Percentiles rank a stretch among this genome's conserved stretches.
These are phyloP conservation scores for Sporothrix brunneoviolacea DNA, from an alignment of 2,329 filamentous ascomycete genomes.

Conservation along the genomic window DNA sequence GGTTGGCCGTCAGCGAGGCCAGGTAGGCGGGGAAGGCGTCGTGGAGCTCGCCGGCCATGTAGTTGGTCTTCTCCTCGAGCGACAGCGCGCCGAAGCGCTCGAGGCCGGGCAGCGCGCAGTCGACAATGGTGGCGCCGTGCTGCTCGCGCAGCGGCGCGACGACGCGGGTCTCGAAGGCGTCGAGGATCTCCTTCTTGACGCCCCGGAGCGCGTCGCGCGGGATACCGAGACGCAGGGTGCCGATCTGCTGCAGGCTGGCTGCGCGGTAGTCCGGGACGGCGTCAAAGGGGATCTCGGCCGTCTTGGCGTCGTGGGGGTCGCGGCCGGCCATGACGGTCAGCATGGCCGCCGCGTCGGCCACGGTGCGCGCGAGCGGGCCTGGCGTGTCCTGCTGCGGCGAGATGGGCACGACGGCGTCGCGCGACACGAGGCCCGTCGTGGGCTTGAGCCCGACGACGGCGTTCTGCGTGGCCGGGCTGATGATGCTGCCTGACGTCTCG, in stretches of 20 bases:
- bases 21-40: slow-evolving; percentile 52
- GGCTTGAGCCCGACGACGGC: slow-evolving; percentile 64
- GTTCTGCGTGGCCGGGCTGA: slow-evolving; percentile 46
- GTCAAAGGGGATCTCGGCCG: slow-evolving; percentile 49
- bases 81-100: slow-evolving; percentile 2
- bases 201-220: slow-evolving; percentile 49
- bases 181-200: slow-evolving; percentile 23
- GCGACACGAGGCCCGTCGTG: slow-evolving; percentile 58
- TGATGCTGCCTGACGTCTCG: slow-evolving; percentile 59
- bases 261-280: slow-evolving; percentile 9
- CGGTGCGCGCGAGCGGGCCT: slow-evolving; percentile 57
- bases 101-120: slow-evolving; percentile 39
- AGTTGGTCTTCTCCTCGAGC: neutral
- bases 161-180: slow-evolving; percentile 46
- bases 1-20: slow-evolving; percentile 48
- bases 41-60: slow-evolving; percentile 48
- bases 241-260: slow-evolving; percentile 36
- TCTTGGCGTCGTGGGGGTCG: slow-evolving; percentile 61
- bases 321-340: slow-evolving; percentile 57
- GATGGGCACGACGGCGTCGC: slow-evolving; percentile 59
- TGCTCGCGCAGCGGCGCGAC: slow-evolving; percentile 45
- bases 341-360: slow-evolving; percentile 57
- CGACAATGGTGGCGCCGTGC: slow-evolving; percentile 46
- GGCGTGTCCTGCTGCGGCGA: slow-evolving; percentile 58
- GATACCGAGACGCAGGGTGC: slow-evolving; percentile 59